Evolutionary conservation across 805 yeast species (phyloP).

Genomic region (Saccharomyces mikatae): DNA sequence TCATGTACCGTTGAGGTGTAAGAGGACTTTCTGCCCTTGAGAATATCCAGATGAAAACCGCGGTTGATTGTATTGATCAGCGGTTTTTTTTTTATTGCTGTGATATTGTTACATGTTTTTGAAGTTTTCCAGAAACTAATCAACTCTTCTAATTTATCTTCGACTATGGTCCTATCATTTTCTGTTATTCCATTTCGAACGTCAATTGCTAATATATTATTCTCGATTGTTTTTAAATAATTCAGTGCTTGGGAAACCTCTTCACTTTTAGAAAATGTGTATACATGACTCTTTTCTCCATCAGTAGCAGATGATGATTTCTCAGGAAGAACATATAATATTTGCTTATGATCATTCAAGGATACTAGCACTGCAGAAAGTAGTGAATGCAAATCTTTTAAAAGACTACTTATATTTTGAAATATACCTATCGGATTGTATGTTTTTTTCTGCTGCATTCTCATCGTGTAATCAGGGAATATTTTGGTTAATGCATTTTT

Average conservation of each 20-base stretch:
- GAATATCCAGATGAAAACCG: not conserved
- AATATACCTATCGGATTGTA: not conserved
- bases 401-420: not conserved
- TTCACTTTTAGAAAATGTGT: not conserved
- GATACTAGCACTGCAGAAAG: not conserved
- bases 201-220: not conserved
- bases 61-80: not conserved
- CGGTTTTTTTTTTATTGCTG: not conserved
- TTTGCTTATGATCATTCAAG: not conserved
- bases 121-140: not conserved
- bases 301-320: not conserved
- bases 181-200: not conserved
- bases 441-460: not conserved
- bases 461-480: not conserved
- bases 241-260: not conserved
- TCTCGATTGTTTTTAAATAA: not conserved
- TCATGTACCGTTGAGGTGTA: not conserved
- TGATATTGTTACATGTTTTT: not conserved
- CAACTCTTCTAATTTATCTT: not conserved
- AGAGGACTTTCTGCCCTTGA: not conserved
- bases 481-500: slow-evolving; percentile 1
- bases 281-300: not conserved
- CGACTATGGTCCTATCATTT: not conserved
- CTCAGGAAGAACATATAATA: not conserved
- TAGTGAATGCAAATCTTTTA: not conserved